Percentiles rank a stretch among this genome's conserved stretches.
Evolutionary conservation across 768 basidiomycete genomes (phyloP).

Genomic region (Lyophyllum atratum): DNA sequence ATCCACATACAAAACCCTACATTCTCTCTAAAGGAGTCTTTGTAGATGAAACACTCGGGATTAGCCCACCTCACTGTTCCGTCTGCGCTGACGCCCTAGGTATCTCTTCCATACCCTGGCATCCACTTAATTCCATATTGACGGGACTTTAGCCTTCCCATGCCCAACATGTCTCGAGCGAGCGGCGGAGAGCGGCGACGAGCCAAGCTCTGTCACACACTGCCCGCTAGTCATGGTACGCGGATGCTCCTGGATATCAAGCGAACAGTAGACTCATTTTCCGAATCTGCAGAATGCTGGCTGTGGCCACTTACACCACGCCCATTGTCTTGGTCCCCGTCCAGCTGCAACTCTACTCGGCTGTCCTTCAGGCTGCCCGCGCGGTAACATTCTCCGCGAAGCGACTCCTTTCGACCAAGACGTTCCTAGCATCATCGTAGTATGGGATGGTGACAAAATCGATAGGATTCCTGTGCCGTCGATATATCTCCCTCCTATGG

Average conservation of each 20-base stretch:
- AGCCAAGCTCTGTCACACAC: slow-evolving; percentile 14
- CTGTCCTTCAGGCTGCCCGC: slow-evolving; percentile 28
- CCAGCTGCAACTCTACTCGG: neutral
- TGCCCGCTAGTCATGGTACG: slow-evolving; percentile 26
- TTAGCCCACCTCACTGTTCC: slow-evolving; percentile 23
- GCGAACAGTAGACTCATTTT: neutral
- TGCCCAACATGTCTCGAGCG: slow-evolving; percentile 23
- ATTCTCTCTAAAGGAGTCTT: no score
- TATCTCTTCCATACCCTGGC: neutral
- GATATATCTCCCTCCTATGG: neutral
- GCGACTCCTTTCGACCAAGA: slow-evolving; percentile 11
- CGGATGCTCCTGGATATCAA: neutral
- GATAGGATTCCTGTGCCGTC: slow-evolving; percentile 21
- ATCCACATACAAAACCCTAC: no score
- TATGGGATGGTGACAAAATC: slow-evolving; percentile 27
- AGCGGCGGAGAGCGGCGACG: slow-evolving; percentile 4
- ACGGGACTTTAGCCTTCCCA: slow-evolving; percentile 19
- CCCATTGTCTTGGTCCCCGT: slow-evolving; percentile 25
- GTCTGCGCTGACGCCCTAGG: slow-evolving; percentile 26
- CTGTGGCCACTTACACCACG: slow-evolving; percentile 28
- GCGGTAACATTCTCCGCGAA: slow-evolving; percentile 19
- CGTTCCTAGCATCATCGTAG: slow-evolving; percentile 19
- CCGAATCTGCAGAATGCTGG: slow-evolving; percentile 23
- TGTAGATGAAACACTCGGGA: neutral
- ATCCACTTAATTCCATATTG: neutral